Base-by-base conservation (phyloP, 208 protist genomes). In the Acanthamoeba rhysodes region DNA sequence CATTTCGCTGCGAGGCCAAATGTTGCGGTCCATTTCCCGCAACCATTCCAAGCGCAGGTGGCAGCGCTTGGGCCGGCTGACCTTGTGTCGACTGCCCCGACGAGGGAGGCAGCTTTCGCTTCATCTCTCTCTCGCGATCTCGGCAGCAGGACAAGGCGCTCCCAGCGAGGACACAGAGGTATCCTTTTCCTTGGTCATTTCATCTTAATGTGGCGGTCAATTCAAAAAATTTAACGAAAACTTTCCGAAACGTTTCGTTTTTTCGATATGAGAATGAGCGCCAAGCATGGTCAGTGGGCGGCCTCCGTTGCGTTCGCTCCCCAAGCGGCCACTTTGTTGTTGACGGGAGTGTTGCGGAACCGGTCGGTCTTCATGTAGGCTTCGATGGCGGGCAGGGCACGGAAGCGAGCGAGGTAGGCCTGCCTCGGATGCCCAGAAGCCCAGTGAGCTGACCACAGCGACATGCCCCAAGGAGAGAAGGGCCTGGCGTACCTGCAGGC, bases 291-390 rank as follows among this genome's bases (percentile, higher is more conserved):
- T 41, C 37, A 41, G 37, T 41, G 37, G 57, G 57, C 10, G 22
- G 57, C 57, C 22, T 62, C 57, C 3, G 57, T 62, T 62, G 12
- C 18, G 18, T 62, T 20, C 12, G 55, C 66, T 14, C 57, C 57
- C 82, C 82, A 90, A 7, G 82, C 45, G 9, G 82, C 82, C 0
- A 66, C 50, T 27, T 91, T 91, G 85, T 91, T 91, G 57, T 91
- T 91, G 55, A 91, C 85, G 0, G 85, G 85, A n/a, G 57, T 64
- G 24, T 64, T 72, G 85, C 27, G 27, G 55, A 32, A 70, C 5
- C 29, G 48, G 8, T 91, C 85, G 55, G 27, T 41, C 34, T 64
- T 45, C 7, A 70, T 34, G 85, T 91, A 48, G 1, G 85, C 16
- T 4, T 50, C 85, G 85, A 91, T 70, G 27, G 57, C 57, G 29